Percentiles rank a stretch among this genome's conserved stretches.
These are phyloP conservation scores for Candida pseudoviswanathii DNA, from an alignment of 1,139 yeast genomes.

Conservation along the genomic window DNA sequence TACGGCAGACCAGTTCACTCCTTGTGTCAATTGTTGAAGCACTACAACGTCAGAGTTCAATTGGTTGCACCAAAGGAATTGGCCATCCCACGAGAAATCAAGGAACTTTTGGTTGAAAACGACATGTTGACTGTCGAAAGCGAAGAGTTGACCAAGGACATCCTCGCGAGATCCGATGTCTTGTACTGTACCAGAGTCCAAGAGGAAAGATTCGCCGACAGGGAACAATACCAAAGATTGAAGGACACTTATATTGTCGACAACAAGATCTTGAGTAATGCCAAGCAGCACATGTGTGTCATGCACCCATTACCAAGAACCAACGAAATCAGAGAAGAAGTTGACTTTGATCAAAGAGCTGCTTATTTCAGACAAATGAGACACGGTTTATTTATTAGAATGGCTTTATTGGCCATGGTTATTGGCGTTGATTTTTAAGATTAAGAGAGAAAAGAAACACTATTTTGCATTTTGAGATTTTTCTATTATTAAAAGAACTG, in stretches of 20 bases:
- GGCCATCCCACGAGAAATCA: conserved; percentile 73
- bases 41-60: conserved; percentile 91
- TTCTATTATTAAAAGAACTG: background rate
- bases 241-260: conserved; percentile 93
- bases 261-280: conserved; percentile 85
- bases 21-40: conserved; percentile 83
- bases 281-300: conserved; percentile 97
- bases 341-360: conserved; percentile 98
- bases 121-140: conserved; percentile 76
- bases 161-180: conserved; percentile 89
- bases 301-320: conserved; percentile 99
- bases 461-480: conserved; percentile 5
- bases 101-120: conserved; percentile 60
- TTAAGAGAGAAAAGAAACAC: background rate
- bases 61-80: conserved; percentile 90
- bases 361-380: conserved; percentile 99
- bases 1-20: conserved; percentile 99
- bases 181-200: conserved; percentile 98
- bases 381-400: conserved; percentile 95
- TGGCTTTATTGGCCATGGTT: conserved; percentile 98
- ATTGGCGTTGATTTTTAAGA: conserved; percentile 73
- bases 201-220: conserved; percentile 87
- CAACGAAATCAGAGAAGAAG: conserved; percentile 95
- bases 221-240: conserved; percentile 78
- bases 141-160: conserved; percentile 75